A percentile compares a stretch with the other conserved stretches of the same genome.
These are phyloP conservation scores for Aspergillus wentii DNA, from an alignment of 495 filamentous ascomycete genomes.

Conservation along the genomic window DNA sequence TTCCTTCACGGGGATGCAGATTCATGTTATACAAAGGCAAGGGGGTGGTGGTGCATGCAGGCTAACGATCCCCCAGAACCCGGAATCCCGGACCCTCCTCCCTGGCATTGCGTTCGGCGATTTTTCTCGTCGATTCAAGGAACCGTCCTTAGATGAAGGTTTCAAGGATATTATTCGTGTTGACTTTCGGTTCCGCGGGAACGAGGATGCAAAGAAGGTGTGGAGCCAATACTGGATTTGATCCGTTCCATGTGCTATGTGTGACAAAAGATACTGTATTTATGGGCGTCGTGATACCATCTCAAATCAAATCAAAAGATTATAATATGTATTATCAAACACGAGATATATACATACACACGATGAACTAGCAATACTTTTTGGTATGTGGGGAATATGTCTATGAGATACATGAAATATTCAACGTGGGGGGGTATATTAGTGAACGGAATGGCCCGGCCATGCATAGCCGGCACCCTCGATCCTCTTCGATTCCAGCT, in stretches of 20 bases:
- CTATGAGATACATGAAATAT: slow-evolving; percentile 12
- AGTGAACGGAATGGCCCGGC: neutral
- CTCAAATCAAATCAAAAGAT: too few relatives aligned
- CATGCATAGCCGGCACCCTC: too few relatives aligned
- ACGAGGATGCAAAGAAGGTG: slow-evolving; percentile 47
- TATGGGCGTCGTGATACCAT: too few relatives aligned
- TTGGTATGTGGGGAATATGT: slow-evolving; percentile 13
- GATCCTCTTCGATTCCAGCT: too few relatives aligned
- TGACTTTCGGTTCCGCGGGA: slow-evolving; percentile 63
- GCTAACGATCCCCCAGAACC: too few relatives aligned
- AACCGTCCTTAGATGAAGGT: slow-evolving; percentile 70
- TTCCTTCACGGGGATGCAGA: too few relatives aligned
- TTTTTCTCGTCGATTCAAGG: slow-evolving; percentile 64
- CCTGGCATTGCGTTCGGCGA: slow-evolving; percentile 75
- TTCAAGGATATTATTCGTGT: slow-evolving; percentile 73
- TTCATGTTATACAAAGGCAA: too few relatives aligned
- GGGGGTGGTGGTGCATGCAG: too few relatives aligned
- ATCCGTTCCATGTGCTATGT: too few relatives aligned
- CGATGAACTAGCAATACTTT: too few relatives aligned
- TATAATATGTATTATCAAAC: too few relatives aligned
- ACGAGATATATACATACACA: slow-evolving; percentile 24
- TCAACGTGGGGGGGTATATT: slow-evolving; percentile 9
- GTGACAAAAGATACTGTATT: too few relatives aligned
- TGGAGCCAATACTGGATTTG: slow-evolving; percentile 75
- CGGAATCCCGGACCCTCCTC: slow-evolving; percentile 68